Percentiles rank a stretch among this genome's conserved stretches.
Conservation (phyloP, 257 asterid species). For the Lycium ferocissimum region DNA sequence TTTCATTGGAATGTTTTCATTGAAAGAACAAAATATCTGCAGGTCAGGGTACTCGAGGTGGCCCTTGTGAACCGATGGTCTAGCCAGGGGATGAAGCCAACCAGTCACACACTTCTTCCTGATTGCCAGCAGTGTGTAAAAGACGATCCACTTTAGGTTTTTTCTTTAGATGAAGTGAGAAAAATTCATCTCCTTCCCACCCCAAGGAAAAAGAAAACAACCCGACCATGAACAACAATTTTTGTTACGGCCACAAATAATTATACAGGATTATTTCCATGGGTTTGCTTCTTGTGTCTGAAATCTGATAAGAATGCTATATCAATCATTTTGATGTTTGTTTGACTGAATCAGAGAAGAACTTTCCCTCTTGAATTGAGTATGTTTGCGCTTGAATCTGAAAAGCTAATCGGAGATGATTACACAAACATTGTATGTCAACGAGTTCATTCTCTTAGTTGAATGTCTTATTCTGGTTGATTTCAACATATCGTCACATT, state of each 20-base stretch:
- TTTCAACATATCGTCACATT: background rate
- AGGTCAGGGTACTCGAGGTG: constrained; percentile 85
- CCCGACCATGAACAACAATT: background rate
- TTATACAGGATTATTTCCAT: background rate
- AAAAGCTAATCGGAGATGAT: background rate
- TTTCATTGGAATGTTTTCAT: background rate
- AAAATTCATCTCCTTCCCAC: background rate
- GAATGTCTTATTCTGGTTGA: background rate
- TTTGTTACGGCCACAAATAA: background rate
- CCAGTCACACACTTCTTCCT: constrained; percentile 62
- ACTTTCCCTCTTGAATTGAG: background rate
- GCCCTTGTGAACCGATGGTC: constrained; percentile 69
- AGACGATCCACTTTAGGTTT: constrained; percentile 51
- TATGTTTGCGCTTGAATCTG: background rate
- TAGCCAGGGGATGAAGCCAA: constrained; percentile 59
- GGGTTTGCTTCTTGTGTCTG: background rate
- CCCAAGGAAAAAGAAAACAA: background rate
- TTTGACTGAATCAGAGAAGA: background rate
- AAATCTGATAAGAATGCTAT: background rate
- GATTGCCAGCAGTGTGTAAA: constrained; percentile 61
- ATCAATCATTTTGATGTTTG: background rate
- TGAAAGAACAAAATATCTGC: constrained; percentile 37
- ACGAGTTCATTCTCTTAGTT: background rate
- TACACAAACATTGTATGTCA: background rate
- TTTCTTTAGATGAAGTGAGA: constrained; percentile 26